Evolutionary conservation across 2,329 filamentous ascomycete species (phyloP).

Genomic region (Pseudohalonectria lignicola): DNA sequence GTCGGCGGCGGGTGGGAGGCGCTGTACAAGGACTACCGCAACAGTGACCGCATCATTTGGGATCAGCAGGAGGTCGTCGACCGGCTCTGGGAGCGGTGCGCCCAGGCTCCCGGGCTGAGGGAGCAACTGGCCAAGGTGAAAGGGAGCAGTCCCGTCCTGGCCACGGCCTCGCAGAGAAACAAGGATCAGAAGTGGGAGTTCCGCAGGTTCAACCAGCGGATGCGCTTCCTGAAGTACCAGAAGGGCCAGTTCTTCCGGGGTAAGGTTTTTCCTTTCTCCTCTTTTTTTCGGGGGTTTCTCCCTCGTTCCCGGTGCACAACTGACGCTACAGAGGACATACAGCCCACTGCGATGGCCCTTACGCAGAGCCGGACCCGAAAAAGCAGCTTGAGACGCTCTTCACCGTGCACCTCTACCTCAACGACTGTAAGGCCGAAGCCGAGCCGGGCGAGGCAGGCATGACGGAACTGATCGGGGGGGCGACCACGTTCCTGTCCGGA

Average conservation of each 20-base stretch:
- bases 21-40: slow-evolving; percentile 45
- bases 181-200: slow-evolving; percentile 27
- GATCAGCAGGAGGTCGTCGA: slow-evolving; percentile 52
- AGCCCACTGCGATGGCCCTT: slow-evolving; percentile 60
- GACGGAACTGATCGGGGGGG: slow-evolving; percentile 35
- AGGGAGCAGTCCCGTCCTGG: slow-evolving; percentile 6
- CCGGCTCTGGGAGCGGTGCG: slow-evolving; percentile 51
- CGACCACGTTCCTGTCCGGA: slow-evolving; percentile 40
- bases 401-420: slow-evolving; percentile 46
- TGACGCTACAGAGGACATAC: background rate
- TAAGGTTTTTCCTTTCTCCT: slow-evolving; percentile 17
- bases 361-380: slow-evolving; percentile 39
- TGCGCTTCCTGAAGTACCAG: slow-evolving; percentile 66
- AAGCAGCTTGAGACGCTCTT: slow-evolving; percentile 33
- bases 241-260: slow-evolving; percentile 61
- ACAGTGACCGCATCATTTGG: slow-evolving; percentile 70
- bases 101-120: slow-evolving; percentile 25
- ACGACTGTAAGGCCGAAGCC: slow-evolving; percentile 32
- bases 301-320: background rate
- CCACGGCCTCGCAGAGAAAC: slow-evolving; percentile 17
- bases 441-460: slow-evolving; percentile 19
- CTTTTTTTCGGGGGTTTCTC: background rate
- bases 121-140: slow-evolving; percentile 25
- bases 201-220: slow-evolving; percentile 53
- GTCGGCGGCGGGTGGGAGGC: slow-evolving; percentile 50